phyloP scores from a whole-genome alignment of 306 rosid species.

The Cucumis cinereus region DNA sequence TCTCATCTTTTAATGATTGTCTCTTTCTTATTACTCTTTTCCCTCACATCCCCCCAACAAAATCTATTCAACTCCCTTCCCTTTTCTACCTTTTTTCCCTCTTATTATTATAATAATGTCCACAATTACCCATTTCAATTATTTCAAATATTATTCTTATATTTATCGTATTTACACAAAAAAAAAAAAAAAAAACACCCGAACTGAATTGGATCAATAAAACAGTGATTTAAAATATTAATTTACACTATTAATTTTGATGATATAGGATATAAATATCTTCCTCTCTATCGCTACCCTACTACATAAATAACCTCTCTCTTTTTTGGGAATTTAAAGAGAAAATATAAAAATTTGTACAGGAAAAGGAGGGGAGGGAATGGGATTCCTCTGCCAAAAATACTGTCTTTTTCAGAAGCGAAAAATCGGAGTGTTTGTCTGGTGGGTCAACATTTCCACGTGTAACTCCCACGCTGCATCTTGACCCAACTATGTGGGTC shows the following conservation, averaged over 20 bases:
- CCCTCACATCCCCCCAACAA: background rate
- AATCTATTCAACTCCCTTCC: background rate
- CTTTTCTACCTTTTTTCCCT: background rate
- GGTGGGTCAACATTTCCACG: slow-evolving; percentile 14
- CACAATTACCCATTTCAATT: background rate
- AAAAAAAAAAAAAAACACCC: too few species aligned
- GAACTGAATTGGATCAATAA: background rate
- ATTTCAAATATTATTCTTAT: background rate
- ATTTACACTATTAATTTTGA: background rate
- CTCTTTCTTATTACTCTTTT: background rate
- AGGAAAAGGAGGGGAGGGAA: background rate
- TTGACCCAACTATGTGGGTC: slow-evolving; percentile 15
- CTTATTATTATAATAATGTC: background rate
- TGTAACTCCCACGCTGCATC: slow-evolving; percentile 14
- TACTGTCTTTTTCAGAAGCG: background rate
- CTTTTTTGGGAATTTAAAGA: background rate
- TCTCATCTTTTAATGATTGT: slow-evolving; percentile 7
- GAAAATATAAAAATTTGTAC: background rate
- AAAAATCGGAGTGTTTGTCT: slow-evolving; percentile 4
- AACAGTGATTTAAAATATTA: background rate
- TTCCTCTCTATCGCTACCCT: background rate
- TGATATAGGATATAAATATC: background rate
- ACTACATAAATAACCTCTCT: background rate
- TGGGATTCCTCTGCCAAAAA: slow-evolving; percentile 8
- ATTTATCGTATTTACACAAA: background rate